Evolutionary conservation across 176 grass and related monocot genomes (phyloP).

Genomic region (Zoysia japonica): DNA sequence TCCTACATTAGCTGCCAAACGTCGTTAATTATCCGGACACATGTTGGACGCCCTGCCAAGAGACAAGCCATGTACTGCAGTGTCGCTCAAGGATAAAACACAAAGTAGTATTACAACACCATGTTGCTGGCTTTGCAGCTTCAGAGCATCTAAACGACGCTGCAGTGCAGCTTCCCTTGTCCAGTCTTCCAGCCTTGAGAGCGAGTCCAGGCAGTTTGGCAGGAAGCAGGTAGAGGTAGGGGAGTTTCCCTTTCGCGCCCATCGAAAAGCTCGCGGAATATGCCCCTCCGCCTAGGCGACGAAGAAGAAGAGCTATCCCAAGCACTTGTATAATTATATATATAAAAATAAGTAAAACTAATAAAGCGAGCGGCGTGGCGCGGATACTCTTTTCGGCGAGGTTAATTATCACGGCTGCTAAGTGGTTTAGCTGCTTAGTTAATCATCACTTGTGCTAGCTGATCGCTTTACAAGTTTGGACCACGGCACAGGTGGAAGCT

Average conservation of each 20-base stretch:
- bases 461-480: not conserved
- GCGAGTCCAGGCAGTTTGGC: not conserved
- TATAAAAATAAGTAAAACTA: too few relatives aligned
- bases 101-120: not conserved
- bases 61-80: not conserved
- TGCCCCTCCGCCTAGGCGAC: not conserved
- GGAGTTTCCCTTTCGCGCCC: not conserved
- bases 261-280: slow-evolving; percentile 19
- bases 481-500: slow-evolving; percentile 6
- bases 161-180: not conserved
- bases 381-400: not conserved
- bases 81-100: not conserved
- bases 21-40: not conserved
- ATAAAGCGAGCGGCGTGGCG: not conserved
- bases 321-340: not conserved
- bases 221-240: not conserved
- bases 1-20: not conserved
- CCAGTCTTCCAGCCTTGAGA: too few relatives aligned
- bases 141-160: not conserved
- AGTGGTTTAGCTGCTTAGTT: not conserved
- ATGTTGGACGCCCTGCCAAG: too few relatives aligned
- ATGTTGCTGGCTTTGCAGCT: not conserved
- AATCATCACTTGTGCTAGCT: not conserved
- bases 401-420: not conserved
- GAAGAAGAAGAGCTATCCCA: not conserved